Evolutionary conservation across 2,329 filamentous ascomycete species (phyloP), one percentile per base, ranked within the genome.

Genomic region (Alternaria angustiovoidea): DNA sequence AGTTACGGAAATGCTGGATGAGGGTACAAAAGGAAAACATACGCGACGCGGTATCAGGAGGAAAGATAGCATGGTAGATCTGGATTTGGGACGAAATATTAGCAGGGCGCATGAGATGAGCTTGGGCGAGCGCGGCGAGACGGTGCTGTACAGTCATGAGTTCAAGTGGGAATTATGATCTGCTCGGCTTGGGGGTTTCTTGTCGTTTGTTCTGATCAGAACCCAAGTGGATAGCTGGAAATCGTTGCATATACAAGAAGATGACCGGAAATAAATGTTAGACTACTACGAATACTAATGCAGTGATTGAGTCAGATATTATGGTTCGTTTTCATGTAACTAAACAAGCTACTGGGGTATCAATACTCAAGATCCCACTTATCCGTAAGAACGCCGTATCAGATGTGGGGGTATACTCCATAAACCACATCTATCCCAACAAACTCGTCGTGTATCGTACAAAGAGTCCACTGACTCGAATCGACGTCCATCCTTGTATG

Each of bases 271-370:
- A 12, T 32, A 7, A 26, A 7, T 26, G 6, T 26, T 7, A 26
- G 24, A 26, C 24, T 26, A 48, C 34, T 2, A 34, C 14, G 4
- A 48, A 11, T 2, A 6, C 18, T 1, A 34, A 36, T 30, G 7
- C 20, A 26, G 38, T 12, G 16, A 38, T 24, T 8, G 20, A 49
- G 20, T 7, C 9, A 26, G 22, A 36, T 18, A 36, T 36, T 24
- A 49, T n/a, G 16, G 16, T 49, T 38, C 32, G 38, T 49, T 49
- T 14, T 49, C 20, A 26, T 36, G 8, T 18, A 26, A 49, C 2
- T 18, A 7, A 49, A 24, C 14, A 49, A 38, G 32, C 46, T 49
- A 49, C 20, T 32, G 22, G 46, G 46, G 46, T 49, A 49, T 49
- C 46, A 49, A 26, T 49, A 36, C 30, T 26, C 14, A n/a, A 18